Conservation (phyloP, 768 basidiomycete species). For the Leucosporidium creatinivorum region DNA sequence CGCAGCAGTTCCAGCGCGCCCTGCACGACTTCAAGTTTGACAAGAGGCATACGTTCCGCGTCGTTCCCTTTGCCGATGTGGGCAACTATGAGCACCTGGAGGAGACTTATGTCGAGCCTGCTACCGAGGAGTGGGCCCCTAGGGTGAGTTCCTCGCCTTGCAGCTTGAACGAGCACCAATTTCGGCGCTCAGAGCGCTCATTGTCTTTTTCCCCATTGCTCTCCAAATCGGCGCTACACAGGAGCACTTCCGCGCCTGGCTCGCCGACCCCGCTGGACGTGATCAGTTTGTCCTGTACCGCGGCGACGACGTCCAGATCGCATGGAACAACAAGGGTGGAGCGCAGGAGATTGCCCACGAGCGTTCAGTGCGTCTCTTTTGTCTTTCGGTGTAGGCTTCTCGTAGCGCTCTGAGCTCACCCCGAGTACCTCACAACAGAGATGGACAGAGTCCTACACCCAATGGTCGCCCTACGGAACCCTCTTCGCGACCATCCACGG, state of each 20-base stretch:
- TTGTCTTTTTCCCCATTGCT: background rate
- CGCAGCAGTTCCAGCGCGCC: constrained; percentile 22
- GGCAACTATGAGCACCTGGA: constrained; percentile 61
- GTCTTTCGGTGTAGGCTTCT: constrained; percentile 3
- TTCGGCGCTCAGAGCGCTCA: background rate
- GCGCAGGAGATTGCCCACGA: constrained; percentile 69
- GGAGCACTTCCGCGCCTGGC: constrained; percentile 95
- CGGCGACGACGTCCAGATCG: constrained; percentile 79
- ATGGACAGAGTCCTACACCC: constrained; percentile 94
- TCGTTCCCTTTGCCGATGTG: constrained; percentile 57
- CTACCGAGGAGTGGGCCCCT: constrained; percentile 62
- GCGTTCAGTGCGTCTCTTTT: constrained; percentile 57
- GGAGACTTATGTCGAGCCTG: constrained; percentile 69
- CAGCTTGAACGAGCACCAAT: background rate
- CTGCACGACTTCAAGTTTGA: constrained; percentile 32
- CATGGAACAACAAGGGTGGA: constrained; percentile 80
- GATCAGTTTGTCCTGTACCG: constrained; percentile 95
- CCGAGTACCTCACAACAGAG: constrained; percentile 48
- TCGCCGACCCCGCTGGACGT: constrained; percentile 81
- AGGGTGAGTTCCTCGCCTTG: constrained; percentile 50
- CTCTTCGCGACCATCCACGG: constrained; percentile 87
- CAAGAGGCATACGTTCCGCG: constrained; percentile 32
- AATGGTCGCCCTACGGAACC: constrained; percentile 96
- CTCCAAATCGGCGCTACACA: constrained; percentile 40
- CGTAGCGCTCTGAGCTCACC: constrained; percentile 4